phyloP scores from a whole-genome alignment of 202 grass and related monocot species.

The Bolboschoenoplectus hybrid region DNA sequence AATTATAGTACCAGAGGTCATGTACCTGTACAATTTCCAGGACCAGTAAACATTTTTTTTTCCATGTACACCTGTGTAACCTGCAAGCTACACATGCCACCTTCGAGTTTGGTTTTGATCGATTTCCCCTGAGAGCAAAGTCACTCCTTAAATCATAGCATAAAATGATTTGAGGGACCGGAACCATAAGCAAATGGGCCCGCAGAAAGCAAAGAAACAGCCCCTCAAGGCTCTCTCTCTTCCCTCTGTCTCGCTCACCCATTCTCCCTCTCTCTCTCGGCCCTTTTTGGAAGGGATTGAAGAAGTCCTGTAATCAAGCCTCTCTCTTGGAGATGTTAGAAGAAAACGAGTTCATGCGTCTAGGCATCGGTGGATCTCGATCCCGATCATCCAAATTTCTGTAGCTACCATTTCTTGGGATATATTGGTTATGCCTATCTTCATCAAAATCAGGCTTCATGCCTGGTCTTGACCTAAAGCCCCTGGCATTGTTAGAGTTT shows the following conservation, averaged over 20 bases:
- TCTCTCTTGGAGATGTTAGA: conserved; percentile 71
- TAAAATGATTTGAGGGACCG: not conserved
- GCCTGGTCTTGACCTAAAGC: conserved; percentile 62
- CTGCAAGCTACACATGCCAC: not conserved
- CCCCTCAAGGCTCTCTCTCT: not conserved
- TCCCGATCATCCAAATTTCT: conserved; percentile 77
- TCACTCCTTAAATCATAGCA: conserved; percentile 1
- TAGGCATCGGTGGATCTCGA: conserved; percentile 31
- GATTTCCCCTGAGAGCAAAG: not conserved
- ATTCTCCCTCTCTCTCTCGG: conserved; percentile 1
- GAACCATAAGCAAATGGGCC: not conserved
- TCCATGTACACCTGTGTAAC: conserved; percentile 6
- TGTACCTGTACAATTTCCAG: conserved; percentile 37
- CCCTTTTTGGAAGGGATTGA: not conserved
- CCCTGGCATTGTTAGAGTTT: conserved; percentile 59
- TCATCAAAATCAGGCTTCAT: conserved; percentile 61
- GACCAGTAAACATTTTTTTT: not conserved
- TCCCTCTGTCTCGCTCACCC: not conserved
- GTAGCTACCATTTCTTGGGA: conserved; percentile 74
- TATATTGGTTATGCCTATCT: conserved; percentile 51
- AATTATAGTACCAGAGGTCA: conserved; percentile 31
- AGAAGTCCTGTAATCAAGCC: conserved; percentile 40
- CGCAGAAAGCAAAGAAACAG: not conserved
- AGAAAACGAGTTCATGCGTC: conserved; percentile 64
- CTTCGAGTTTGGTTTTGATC: not conserved